Evolutionary conservation across 163 green algal species (phyloP), one percentile per base, ranked within the genome.

Genomic region (Trebouxiophyceae sp.): DNA sequence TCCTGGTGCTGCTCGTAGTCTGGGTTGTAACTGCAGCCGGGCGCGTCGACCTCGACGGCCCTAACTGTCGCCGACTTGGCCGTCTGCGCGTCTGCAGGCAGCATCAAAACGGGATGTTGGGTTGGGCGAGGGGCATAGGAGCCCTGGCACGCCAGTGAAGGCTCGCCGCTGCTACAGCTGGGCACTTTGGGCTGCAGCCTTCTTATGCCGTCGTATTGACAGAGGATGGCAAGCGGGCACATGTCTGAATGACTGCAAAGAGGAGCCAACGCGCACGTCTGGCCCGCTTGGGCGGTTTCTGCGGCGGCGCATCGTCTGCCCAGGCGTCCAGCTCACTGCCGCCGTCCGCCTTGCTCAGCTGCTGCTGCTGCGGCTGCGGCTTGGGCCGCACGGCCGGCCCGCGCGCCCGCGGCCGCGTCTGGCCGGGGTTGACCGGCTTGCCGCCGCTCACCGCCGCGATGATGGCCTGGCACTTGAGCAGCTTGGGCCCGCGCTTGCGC

Each of bases 1-100:
- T 96, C 87, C 71, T 93, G 80, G 67, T 95, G 87, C 60, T 81
- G 62, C 67, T 90, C 81, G 0, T 20, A 31, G 33, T 95, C 86
- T 0, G 90, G 90, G 72, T 97, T 97, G 80, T 87, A 93, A 4
- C 87, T 95, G 75, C 87, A 95, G 29, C 90, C 90, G 0, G 90
- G 78, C 7, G 70, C 55, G 54, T 93, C 86, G 2, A 96, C 72
- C 68, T 94, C 83, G 12, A 96, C 84, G 22, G 88, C 79, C 39
- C 19, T 50, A 16, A 50, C n/a, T n/a, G n/a, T n/a, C n/a, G n/a
- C n/a, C n/a, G n/a, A n/a, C n/a, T n/a, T n/a, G n/a, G n/a, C n/a
- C n/a, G n/a, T n/a, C n/a, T n/a, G n/a, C n/a, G n/a, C n/a, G n/a
- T n/a, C n/a, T n/a, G n/a, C n/a, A n/a, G n/a, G n/a, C n/a, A n/a